Evolutionary conservation across 1,284 basidiomycete genomes (phyloP), one percentile per base, ranked within the genome.

Genomic region (Ceratobasidium sp.): DNA sequence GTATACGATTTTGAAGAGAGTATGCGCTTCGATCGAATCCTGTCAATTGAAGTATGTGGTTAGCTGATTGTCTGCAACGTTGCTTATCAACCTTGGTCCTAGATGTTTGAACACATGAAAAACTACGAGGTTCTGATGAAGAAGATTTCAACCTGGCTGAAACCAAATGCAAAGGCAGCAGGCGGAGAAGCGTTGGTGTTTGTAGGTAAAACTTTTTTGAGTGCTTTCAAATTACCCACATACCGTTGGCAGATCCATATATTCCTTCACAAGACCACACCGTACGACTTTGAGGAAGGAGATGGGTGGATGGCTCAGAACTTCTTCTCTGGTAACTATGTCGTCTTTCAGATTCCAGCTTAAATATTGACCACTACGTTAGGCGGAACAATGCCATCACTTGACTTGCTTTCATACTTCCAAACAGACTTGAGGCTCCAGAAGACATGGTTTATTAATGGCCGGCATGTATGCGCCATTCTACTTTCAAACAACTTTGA

Each of bases 61-160:
- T 23, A 17, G 20, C 26, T 63, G 37, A n/a, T 39, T 23, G 28
- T 64, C 39, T 60, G 42, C 54, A 64, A 23, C 23, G 56, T 39
- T 68, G 35, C 33, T 20, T 35, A 31, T 37, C 78, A 28, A 33
- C n/a, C 26, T 17, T 8, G 7, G 53, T 64, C 49, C 31, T 76
- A 90, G 88, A 94, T 94, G 92, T 92, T 94, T 79, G 92, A 94
- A 80, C 93, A 94, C 81, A 92, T 93, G 91, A 93, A 92, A 84
- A 91, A 92, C 81, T 94, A 94, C 83, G 85, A 92, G 71, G 81
- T 84, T 6, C 88, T 94, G 26, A 86, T 94, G 78, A 83, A 84
- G 51, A 94, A 93, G 81, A 83, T 94, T 31, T 88, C 91, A 0
- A 88, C 87, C 10, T 94, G 92, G 93, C 86, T 94, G 26, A 86